phyloP scores from a whole-genome alignment of 2,329 filamentous ascomycete genomes.

The Talaromyces pinophilus region DNA sequence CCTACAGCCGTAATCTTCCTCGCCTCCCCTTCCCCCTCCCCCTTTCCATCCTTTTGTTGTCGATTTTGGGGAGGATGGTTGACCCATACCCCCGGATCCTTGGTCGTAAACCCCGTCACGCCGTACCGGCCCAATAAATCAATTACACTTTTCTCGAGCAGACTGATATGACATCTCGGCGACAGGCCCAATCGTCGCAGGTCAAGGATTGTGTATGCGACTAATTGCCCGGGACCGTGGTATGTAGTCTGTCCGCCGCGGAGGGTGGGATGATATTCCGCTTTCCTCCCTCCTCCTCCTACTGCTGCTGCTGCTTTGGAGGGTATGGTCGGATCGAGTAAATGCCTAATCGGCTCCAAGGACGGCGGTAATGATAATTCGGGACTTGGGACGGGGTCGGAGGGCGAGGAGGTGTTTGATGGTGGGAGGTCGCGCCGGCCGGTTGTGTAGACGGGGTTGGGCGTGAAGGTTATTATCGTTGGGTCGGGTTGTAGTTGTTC shows the following conservation, averaged over 20 bases:
- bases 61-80: neutral
- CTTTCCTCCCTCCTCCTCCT: slow-evolving; percentile 32
- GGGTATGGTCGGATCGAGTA: slow-evolving; percentile 20
- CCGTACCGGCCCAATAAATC: slow-evolving; percentile 62
- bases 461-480: slow-evolving; percentile 78
- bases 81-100: slow-evolving; percentile 85
- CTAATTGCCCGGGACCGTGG: slow-evolving; percentile 89
- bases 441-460: slow-evolving; percentile 81
- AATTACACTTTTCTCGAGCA: slow-evolving; percentile 77
- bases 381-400: slow-evolving; percentile 32
- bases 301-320: neutral
- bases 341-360: slow-evolving; percentile 42
- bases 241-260: slow-evolving; percentile 92
- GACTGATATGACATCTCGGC: slow-evolving; percentile 73
- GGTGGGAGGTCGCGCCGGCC: slow-evolving; percentile 71
- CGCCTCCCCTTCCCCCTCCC: slow-evolving; percentile 21
- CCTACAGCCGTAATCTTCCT: slow-evolving; percentile 86
- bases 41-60: neutral
- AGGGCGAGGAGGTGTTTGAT: slow-evolving; percentile 36
- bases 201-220: slow-evolving; percentile 91
- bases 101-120: slow-evolving; percentile 64
- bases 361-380: slow-evolving; percentile 42
- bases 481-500: slow-evolving; percentile 57
- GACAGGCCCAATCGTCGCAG: slow-evolving; percentile 67
- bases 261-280: slow-evolving; percentile 68